Evolutionary conservation across 2,329 filamentous ascomycete species (phyloP), one percentile per base, ranked within the genome.

Genomic region (Trichoderma afroharzianum): DNA sequence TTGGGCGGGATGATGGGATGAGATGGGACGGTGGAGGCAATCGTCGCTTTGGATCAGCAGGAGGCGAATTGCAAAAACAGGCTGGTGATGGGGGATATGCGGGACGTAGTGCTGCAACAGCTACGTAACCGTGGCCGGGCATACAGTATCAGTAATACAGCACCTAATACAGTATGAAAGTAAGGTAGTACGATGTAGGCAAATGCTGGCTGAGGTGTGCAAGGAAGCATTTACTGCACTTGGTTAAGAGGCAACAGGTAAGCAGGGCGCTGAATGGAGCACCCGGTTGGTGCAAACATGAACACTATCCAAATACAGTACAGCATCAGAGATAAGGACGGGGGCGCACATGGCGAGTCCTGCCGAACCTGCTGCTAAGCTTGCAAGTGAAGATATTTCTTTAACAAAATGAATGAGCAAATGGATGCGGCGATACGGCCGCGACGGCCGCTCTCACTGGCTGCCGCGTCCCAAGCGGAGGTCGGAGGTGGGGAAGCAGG

Each of bases 381-480:
- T 26, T 18, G 26, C 26, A 26, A 26, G 26, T 26, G 33, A 68
- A 69, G n/a, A n/a, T n/a, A n/a, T n/a, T 53, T 69, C 57, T 69
- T 69, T 53, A 53, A 69, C 57, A 69, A 59, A 69, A 57, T n/a
- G 67, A 69, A 69, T 69, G 67, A 69, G 67, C 67, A 69, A 69
- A 69, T 69, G 7, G 39, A 50, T 62, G 57, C 36, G n/a, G 55
- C 36, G 55, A 61, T 68, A 68, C 18, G 64, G 33, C 24, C 24
- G 14, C 26, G 24, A 12, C 55, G 67, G n/a, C 57, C 21, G 53
- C 39, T 69, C 67, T 69, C n/a, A 69, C 28, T 69, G 67, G 67
- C 67, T 28, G 24, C 67, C 28, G 67, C 39, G 15, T 39, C 21
- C 18, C 7, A 21, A 32, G 50, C 11, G 50, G 63, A 32, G 43